Evolutionary conservation across 352 stramenopile genomes (phyloP).

Genomic region (Pythium aristosporum): DNA sequence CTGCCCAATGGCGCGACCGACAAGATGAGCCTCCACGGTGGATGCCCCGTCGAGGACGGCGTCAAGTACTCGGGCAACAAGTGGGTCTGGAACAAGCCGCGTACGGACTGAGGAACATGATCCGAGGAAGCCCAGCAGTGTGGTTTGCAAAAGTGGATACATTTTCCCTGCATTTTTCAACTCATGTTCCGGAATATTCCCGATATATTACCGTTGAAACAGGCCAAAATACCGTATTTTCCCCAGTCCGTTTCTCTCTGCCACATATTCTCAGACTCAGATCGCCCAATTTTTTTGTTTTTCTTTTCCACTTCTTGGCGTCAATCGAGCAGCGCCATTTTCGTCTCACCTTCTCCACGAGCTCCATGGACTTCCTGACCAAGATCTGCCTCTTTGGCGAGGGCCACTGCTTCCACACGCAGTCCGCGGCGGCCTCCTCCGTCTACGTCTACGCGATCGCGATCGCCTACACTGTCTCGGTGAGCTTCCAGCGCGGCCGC

Average conservation of each 20-base stretch:
- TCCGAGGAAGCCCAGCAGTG: too few relatives aligned
- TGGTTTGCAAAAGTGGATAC: background rate
- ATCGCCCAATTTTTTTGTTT: background rate
- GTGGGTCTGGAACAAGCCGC: constrained; percentile 81
- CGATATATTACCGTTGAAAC: too few relatives aligned
- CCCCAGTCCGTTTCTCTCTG: background rate
- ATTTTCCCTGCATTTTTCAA: too few relatives aligned
- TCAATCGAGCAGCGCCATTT: background rate
- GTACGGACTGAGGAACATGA: too few relatives aligned
- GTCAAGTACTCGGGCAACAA: constrained; percentile 80
- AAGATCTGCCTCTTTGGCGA: constrained; percentile 76
- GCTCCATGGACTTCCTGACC: constrained; percentile 36
- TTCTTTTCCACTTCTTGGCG: background rate
- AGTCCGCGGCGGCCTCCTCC: constrained; percentile 56
- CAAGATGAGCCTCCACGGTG: constrained; percentile 61
- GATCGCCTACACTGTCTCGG: constrained; percentile 69
- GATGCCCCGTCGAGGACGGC: constrained; percentile 67
- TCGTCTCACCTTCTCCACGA: background rate
- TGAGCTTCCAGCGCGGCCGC: constrained; percentile 68
- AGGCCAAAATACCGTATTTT: constrained; percentile 2
- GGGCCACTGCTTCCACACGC: constrained; percentile 78
- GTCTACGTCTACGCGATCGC: constrained; percentile 68
- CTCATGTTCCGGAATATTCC: too few relatives aligned
- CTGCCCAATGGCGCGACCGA: constrained; percentile 55
- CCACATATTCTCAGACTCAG: background rate